Evolutionary conservation across 805 yeast genomes (phyloP), one percentile per base, ranked within the genome.

Genomic region (Yarrowia hollandica): DNA sequence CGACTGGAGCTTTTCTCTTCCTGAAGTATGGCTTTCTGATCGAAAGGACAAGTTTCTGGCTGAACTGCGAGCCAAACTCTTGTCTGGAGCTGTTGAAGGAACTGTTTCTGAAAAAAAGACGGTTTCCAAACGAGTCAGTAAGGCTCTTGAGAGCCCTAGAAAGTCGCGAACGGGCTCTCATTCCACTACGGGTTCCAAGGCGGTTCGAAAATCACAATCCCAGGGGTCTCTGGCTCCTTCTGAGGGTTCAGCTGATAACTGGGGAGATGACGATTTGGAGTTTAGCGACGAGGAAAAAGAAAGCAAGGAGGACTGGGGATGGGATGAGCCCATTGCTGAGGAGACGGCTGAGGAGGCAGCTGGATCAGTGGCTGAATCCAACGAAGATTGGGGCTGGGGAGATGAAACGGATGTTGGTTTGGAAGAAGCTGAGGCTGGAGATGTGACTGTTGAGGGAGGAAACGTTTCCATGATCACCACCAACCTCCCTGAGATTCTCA

Each of bases 361-460:
- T 18, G 31, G 18, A 9, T 19, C 46, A 4, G 60, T 38, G 8
- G 41, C 48, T 6, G 48, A 41, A 9, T 44, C 52, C 26, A 21
- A 42, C 10, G 68, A 64, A 4, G 64, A 61, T 21, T 64, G 67
- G 66, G 67, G 64, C 6, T 64, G 67, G 67, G 66, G 64, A 18
- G 67, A 65, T n/a, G 66, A 65, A 15, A 60, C 50, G 14, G 35
- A 33, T 15, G 37, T 34, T 8, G 42, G 18, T 11, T 10, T 39
- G 11, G 42, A 38, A 5, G 42, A 35, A n/a, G n/a, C n/a, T 14
- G 6, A 18, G 10, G 22, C 16, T 8, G 42, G 18, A 14, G 42
- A 38, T 8, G 42, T 38, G n/a, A 19, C 28, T 12, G 18, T 15
- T 7, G 48, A 39, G n/a, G n/a, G n/a, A n/a, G n/a, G n/a, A n/a